Conservation (phyloP, 1,284 basidiomycete species). For the Ustilago hordei region DNA sequence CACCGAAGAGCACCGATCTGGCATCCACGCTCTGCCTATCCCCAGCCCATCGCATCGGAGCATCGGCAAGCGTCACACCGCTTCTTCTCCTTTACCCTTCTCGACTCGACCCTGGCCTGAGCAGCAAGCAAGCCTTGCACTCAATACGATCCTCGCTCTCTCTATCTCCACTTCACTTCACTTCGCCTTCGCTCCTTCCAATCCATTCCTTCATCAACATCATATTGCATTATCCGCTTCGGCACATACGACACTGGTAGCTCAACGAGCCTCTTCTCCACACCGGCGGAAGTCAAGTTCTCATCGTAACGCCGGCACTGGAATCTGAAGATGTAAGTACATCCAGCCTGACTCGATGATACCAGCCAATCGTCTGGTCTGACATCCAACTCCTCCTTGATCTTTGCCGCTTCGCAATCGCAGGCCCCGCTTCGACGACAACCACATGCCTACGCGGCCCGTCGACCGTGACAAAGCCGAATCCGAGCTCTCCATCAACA, state of each 20-base stretch:
- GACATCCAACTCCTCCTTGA: neutral
- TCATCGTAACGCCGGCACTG: neutral
- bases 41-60: constrained; percentile 8
- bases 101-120: neutral
- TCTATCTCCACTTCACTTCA: neutral
- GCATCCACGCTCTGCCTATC: neutral
- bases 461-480: constrained; percentile 69
- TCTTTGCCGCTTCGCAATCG: neutral
- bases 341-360: neutral
- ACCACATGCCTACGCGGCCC: constrained; percentile 64
- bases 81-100: neutral
- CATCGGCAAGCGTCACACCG: constrained; percentile 8
- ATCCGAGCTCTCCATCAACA: constrained; percentile 65
- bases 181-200: neutral
- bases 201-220: neutral
- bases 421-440: constrained; percentile 52
- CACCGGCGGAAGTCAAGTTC: neutral
- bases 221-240: neutral
- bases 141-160: neutral
- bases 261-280: constrained; percentile 1
- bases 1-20: constrained; percentile 28
- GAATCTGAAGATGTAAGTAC: constrained; percentile 19
- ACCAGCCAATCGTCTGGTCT: neutral
- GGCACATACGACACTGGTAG: neutral
- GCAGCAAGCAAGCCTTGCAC: neutral